Evolutionary conservation across 2,329 filamentous ascomycete genomes (phyloP).

Genomic region (Hypoxylon sp.): DNA sequence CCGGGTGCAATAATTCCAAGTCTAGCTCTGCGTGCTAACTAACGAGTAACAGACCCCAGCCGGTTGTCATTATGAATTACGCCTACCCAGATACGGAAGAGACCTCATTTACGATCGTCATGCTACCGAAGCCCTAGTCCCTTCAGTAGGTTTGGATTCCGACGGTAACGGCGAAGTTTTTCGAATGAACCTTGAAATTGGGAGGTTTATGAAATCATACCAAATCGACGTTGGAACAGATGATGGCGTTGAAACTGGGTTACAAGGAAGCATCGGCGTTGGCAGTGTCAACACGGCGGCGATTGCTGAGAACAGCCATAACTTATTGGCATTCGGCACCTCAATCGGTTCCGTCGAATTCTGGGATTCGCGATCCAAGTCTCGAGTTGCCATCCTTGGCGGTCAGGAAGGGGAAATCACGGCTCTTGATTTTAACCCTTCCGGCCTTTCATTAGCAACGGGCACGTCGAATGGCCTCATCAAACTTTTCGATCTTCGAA

Average conservation of each 20-base stretch:
- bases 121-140: slow-evolving; percentile 87
- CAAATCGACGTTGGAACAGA: slow-evolving; percentile 92
- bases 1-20: background rate
- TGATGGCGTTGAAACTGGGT: slow-evolving; percentile 77
- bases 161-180: slow-evolving; percentile 94
- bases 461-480: slow-evolving; percentile 91
- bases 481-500: slow-evolving; percentile 92
- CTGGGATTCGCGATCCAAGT: slow-evolving; percentile 91
- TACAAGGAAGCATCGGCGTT: slow-evolving; percentile 89
- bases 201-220: slow-evolving; percentile 94
- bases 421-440: slow-evolving; percentile 86
- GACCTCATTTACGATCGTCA: slow-evolving; percentile 88
- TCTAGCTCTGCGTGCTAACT: background rate
- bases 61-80: slow-evolving; percentile 89
- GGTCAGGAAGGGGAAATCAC: slow-evolving; percentile 82
- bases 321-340: slow-evolving; percentile 92
- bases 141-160: slow-evolving; percentile 86
- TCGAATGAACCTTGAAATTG: slow-evolving; percentile 89
- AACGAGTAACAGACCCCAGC: slow-evolving; percentile 45
- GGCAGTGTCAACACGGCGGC: slow-evolving; percentile 90
- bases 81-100: slow-evolving; percentile 92
- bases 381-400: slow-evolving; percentile 82
- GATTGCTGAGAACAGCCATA: slow-evolving; percentile 90
- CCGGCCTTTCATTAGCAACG: slow-evolving; percentile 86
- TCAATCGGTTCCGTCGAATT: slow-evolving; percentile 96